These are phyloP conservation scores for Epithemia pelagica DNA, from an alignment of 108 stramenopile species.

Conservation along the genomic window DNA sequence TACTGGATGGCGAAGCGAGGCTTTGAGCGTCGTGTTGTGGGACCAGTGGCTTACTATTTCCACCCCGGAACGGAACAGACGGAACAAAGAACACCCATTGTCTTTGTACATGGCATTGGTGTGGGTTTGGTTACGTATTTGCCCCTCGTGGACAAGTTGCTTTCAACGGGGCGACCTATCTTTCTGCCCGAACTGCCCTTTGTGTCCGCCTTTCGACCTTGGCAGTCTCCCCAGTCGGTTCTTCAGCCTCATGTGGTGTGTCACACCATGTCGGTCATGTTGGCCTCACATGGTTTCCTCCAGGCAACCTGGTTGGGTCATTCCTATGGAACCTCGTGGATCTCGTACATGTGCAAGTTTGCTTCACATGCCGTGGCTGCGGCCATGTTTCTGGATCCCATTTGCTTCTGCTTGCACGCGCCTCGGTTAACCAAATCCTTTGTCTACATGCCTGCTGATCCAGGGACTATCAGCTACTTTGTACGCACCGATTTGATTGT, in stretches of 20 bases:
- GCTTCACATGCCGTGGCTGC: conserved; percentile 64
- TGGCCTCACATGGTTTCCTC: conserved; percentile 63
- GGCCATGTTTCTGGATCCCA: conserved; percentile 74
- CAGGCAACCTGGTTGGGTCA: conserved; percentile 72
- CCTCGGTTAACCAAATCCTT: conserved; percentile 69
- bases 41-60: conserved; percentile 71
- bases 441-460: conserved; percentile 75
- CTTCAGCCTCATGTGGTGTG: conserved; percentile 63
- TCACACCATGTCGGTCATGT: conserved; percentile 69
- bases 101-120: conserved; percentile 86
- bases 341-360: conserved; percentile 77
- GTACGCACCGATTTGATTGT: conserved; percentile 77
- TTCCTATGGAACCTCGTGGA: conserved; percentile 80
- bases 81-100: conserved; percentile 45
- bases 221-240: conserved; percentile 65
- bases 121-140: conserved; percentile 73
- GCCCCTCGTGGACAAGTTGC: conserved; percentile 55
- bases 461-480: conserved; percentile 64
- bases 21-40: conserved; percentile 53
- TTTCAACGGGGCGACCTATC: conserved; percentile 61
- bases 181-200: conserved; percentile 77
- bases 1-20: conserved; percentile 59
- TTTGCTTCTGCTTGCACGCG: conserved; percentile 80
- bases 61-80: conserved; percentile 44
- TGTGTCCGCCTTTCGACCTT: conserved; percentile 78